phyloP scores from a whole-genome alignment of 371 early-diverging fungal species.

The Apophysomyces elegans region DNA sequence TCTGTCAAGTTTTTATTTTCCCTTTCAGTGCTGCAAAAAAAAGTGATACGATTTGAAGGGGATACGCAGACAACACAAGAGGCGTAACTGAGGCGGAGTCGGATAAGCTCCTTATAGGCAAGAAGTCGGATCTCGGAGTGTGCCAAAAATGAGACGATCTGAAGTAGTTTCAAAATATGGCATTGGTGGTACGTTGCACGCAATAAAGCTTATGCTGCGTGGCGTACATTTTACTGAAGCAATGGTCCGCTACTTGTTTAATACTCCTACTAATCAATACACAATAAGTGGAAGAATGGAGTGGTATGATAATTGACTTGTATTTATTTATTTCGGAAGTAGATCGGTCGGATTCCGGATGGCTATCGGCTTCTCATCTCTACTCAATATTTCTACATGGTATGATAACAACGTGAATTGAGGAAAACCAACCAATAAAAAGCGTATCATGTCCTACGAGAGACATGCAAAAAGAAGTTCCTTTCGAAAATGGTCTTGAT shows the following conservation, averaged over 20 bases:
- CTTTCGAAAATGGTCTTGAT: neutral
- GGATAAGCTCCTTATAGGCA: neutral
- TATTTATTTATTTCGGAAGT: neutral
- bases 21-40: too few relatives aligned
- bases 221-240: neutral
- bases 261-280: neutral
- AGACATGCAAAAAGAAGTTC: neutral
- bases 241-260: neutral
- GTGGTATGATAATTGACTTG: neutral
- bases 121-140: slow-evolving; percentile 7
- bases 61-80: neutral
- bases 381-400: too few relatives aligned
- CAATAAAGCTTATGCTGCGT: slow-evolving; percentile 3
- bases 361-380: neutral
- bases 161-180: neutral
- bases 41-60: too few relatives aligned
- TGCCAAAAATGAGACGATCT: slow-evolving; percentile 9
- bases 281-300: neutral
- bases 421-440: neutral
- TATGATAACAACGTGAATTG: too few relatives aligned
- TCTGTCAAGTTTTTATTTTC: too few relatives aligned
- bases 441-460: neutral
- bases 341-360: slow-evolving; percentile 7
- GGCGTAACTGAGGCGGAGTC: slow-evolving; percentile 11
- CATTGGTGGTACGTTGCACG: slow-evolving; percentile 1